Evolutionary conservation across 176 grass and related monocot species (phyloP).

Genomic region (Cocos nucifera): DNA sequence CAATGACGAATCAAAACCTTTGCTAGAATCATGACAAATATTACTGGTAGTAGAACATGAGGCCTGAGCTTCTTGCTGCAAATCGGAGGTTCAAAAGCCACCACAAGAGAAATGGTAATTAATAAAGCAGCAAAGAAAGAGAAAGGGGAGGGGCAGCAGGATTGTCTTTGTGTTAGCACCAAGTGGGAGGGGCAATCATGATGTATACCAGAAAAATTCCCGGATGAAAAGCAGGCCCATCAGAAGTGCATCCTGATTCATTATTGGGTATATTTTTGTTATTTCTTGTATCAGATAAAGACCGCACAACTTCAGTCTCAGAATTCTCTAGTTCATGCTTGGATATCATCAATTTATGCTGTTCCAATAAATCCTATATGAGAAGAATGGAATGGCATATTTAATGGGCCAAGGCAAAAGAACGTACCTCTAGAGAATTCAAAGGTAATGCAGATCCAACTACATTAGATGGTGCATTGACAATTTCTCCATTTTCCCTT

Average conservation of each 20-base stretch:
- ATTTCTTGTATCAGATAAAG: slow-evolving; percentile 6
- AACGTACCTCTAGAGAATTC: slow-evolving; percentile 26
- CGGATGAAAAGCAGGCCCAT: too few relatives aligned
- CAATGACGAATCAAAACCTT: slow-evolving; percentile 13
- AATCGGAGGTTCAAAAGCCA: slow-evolving; percentile 10
- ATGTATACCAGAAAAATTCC: too few relatives aligned
- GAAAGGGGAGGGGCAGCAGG: not conserved
- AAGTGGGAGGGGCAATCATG: too few relatives aligned
- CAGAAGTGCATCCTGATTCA: not conserved
- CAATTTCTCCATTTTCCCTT: slow-evolving; percentile 13
- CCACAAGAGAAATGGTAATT: slow-evolving; percentile 1
- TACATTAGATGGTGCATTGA: slow-evolving; percentile 5
- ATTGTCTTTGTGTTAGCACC: too few relatives aligned
- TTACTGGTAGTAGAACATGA: slow-evolving; percentile 19
- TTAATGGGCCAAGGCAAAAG: not conserved
- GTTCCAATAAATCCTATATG: slow-evolving; percentile 1
- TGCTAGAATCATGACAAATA: slow-evolving; percentile 15
- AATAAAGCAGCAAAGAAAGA: slow-evolving; percentile 4
- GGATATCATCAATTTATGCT: slow-evolving; percentile 20
- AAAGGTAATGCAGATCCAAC: slow-evolving; percentile 16
- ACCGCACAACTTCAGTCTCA: slow-evolving; percentile 1
- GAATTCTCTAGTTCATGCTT: slow-evolving; percentile 5
- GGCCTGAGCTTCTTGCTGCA: slow-evolving; percentile 30
- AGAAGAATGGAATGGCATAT: too few relatives aligned
- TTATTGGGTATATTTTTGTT: slow-evolving; percentile 8